Base-by-base conservation (phyloP, 768 basidiomycete genomes). In the Tricholoma furcatifolium region DNA sequence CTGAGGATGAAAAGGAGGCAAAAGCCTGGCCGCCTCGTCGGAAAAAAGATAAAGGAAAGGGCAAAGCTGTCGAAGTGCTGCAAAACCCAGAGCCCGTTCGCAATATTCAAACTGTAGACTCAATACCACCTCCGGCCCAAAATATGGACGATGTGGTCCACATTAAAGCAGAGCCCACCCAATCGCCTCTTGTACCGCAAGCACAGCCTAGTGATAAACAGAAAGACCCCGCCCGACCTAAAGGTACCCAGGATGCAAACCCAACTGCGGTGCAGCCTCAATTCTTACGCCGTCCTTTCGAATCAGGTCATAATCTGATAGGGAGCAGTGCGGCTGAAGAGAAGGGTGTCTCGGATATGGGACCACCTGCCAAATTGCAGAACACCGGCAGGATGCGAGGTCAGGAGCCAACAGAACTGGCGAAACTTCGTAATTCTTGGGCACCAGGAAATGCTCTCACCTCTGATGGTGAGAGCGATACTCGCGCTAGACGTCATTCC, bases 1-100 rank as follows among this genome's bases (percentile, higher is more conserved):
- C 61, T 14, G 64, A 64, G 15, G 58, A 58, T 21, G 60, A 34
- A 2, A 18, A 52, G 17, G 48, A 45, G 14, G n/a, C 31, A 9
- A 35, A 24, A 11, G 36, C 35, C 21, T 68, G 68, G 71, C 67
- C 67, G 7, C 69, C 68, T 30, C 54, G 47, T 36, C 57, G 64
- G 27, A 50, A 43, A 41, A 60, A 45, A 21, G 21, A 20, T 24
- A 48, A 57, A 30, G 38, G 36, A 12, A 59, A 59, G 54, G 47
- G 46, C 32, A 57, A 47, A 34, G 43, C 21, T 42, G 36, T 55
- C 2, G 44, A n/a, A 35, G 10, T 21, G 11, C 6, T 5, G 18
- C 15, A 18, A 18, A 14, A 34, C 23, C 17, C 30, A 27, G 23
- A 24, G 7, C 24, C 50, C 31, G 18, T 27, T 31, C 32, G 4